Conservation (phyloP, 495 filamentous ascomycete genomes). For the Lasiosphaeris hirsuta region DNA sequence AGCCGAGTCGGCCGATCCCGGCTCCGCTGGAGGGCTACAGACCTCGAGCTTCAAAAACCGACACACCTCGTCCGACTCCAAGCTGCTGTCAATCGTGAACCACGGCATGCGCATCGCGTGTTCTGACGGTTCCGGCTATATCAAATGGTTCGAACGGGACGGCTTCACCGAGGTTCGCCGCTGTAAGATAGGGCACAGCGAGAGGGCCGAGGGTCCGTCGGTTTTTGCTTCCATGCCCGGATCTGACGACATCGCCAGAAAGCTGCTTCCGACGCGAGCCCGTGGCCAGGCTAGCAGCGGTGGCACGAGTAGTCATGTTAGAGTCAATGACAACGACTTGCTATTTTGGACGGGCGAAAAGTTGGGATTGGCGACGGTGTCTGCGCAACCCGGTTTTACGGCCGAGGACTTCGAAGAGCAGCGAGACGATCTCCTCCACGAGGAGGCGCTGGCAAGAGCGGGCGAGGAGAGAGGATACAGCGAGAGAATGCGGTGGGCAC, state of each 20-base stretch:
- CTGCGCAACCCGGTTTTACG: conserved; percentile 45
- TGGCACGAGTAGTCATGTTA: conserved; percentile 17
- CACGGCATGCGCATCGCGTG: conserved; percentile 84
- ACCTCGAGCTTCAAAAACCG: conserved; percentile 64
- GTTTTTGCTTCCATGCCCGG: conserved; percentile 49
- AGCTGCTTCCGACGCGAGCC: conserved; percentile 61
- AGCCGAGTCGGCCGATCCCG: conserved; percentile 16
- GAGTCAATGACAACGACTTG: conserved; percentile 58
- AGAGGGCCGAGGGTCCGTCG: conserved; percentile 34
- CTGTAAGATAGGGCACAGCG: conserved; percentile 62
- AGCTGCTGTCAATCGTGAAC: conserved; percentile 76
- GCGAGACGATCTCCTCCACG: conserved; percentile 41
- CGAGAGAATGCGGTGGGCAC: conserved; percentile 66
- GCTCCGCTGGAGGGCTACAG: conserved; percentile 33
- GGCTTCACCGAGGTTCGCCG: conserved; percentile 75
- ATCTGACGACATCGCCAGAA: conserved; percentile 64
- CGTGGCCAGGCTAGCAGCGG: conserved; percentile 20
- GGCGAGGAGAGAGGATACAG: conserved; percentile 54
- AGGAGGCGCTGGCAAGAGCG: conserved; percentile 42
- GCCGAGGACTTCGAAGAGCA: conserved; percentile 46
- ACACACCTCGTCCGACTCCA: conserved; percentile 75
- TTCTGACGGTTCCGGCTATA: conserved; percentile 75
- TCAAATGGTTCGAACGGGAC: conserved; percentile 92
- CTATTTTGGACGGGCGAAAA: conserved; percentile 80
- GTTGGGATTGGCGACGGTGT: conserved; percentile 67